Conservation (phyloP, 1,284 basidiomycete genomes). For the Malassezia psittaci region DNA sequence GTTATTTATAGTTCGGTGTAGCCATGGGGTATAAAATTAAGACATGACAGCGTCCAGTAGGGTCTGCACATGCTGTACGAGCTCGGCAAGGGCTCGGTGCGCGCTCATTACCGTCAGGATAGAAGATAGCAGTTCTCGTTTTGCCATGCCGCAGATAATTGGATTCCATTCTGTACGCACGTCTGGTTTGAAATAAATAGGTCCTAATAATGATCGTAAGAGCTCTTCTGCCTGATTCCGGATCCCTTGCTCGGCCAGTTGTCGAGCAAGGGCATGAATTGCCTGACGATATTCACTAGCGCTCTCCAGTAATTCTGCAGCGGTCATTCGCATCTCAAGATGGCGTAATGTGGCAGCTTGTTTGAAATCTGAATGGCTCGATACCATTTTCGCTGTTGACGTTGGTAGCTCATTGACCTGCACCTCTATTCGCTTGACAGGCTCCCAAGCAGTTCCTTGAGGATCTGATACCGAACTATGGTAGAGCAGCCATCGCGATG, state of each 20-base stretch:
- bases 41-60: conserved; percentile 6
- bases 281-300: conserved; percentile 33
- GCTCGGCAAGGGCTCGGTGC: neutral
- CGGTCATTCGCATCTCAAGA: conserved; percentile 37
- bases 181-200: conserved; percentile 32
- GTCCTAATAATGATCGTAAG: conserved; percentile 35
- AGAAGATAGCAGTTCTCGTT: conserved; percentile 18
- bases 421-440: conserved; percentile 32
- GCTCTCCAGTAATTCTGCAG: conserved; percentile 37
- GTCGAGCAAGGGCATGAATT: conserved; percentile 30
- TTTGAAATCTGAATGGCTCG: conserved; percentile 22
- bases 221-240: conserved; percentile 40
- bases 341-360: conserved; percentile 34
- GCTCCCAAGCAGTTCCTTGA: conserved; percentile 20
- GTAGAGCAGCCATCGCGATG: conserved; percentile 33
- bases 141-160: conserved; percentile 16
- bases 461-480: conserved; percentile 38
- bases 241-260: conserved; percentile 39
- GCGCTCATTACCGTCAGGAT: conserved; percentile 11
- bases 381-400: conserved; percentile 14
- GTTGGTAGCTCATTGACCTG: conserved; percentile 18
- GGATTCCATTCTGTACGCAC: conserved; percentile 16
- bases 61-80: conserved; percentile 15
- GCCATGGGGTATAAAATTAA: neutral
- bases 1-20: too few relatives aligned